Evolutionary conservation across 1,139 yeast genomes (phyloP).

Genomic region (Candida labiduridarum): DNA sequence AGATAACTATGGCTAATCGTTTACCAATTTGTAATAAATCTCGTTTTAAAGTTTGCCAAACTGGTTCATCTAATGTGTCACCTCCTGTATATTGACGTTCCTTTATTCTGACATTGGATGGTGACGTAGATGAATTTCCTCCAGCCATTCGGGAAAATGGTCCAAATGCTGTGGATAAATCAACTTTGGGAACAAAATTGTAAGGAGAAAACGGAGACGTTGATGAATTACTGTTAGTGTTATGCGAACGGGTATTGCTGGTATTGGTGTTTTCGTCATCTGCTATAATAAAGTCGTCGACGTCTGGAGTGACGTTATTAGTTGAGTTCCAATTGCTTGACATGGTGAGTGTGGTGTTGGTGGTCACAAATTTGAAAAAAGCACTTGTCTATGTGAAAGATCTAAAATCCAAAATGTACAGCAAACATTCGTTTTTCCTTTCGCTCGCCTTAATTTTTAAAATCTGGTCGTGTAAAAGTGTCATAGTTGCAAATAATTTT

Average conservation of each 20-base stretch:
- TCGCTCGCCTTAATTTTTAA: no score
- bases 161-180: constrained; percentile 41
- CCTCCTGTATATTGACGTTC: constrained; percentile 82
- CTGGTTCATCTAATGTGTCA: constrained; percentile 85
- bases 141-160: constrained; percentile 29
- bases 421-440: no score
- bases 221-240: background rate
- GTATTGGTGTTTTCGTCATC: constrained; percentile 22
- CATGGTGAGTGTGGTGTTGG: constrained; percentile 9
- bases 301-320: constrained; percentile 18
- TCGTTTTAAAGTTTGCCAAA: constrained; percentile 64
- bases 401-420: background rate
- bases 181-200: constrained; percentile 38
- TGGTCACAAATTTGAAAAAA: background rate
- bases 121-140: constrained; percentile 24
- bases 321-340: constrained; percentile 16
- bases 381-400: background rate
- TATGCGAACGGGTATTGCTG: background rate
- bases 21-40: constrained; percentile 69
- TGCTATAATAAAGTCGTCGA: constrained; percentile 30
- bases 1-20: constrained; percentile 66
- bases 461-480: no score
- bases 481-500: background rate
- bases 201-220: constrained; percentile 13
- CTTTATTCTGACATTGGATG: constrained; percentile 56